phyloP scores from a whole-genome alignment of 768 basidiomycete species.

The Calocybe indica region DNA sequence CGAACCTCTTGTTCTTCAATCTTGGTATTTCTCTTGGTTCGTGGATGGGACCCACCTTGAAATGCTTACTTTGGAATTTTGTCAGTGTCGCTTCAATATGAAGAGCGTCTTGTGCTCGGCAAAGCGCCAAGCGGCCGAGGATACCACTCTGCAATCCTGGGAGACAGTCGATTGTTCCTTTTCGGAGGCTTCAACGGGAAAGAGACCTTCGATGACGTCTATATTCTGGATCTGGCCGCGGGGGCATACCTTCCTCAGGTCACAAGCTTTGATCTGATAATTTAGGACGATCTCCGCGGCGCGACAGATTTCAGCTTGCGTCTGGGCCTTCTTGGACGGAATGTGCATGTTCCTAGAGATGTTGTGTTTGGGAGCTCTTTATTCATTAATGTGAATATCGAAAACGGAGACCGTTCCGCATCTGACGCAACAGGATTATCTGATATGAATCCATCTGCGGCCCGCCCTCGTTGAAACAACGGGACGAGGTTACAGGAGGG shows the following conservation, averaged over 20 bases:
- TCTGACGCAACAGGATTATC: no score
- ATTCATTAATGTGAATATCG: no score
- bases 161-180: conserved; percentile 80
- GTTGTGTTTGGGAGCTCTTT: no score
- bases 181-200: conserved; percentile 88
- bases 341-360: no score
- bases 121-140: conserved; percentile 69
- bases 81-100: conserved; percentile 80
- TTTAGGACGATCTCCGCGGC: no score
- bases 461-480: no score
- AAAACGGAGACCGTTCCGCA: no score
- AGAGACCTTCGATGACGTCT: conserved; percentile 79
- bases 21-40: conserved; percentile 48
- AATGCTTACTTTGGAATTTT: neutral
- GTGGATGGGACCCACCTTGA: neutral
- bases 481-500: no score
- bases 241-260: conserved; percentile 89
- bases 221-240: conserved; percentile 80
- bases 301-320: no score
- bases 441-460: no score
- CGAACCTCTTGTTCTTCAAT: conserved; percentile 79
- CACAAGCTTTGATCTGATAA: conserved; percentile 47
- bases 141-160: conserved; percentile 77
- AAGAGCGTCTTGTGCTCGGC: conserved; percentile 63
- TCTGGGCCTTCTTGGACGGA: no score